Base-by-base conservation (phyloP, 371 early-diverging fungal species). In the Sporodiniella umbellata region DNA sequence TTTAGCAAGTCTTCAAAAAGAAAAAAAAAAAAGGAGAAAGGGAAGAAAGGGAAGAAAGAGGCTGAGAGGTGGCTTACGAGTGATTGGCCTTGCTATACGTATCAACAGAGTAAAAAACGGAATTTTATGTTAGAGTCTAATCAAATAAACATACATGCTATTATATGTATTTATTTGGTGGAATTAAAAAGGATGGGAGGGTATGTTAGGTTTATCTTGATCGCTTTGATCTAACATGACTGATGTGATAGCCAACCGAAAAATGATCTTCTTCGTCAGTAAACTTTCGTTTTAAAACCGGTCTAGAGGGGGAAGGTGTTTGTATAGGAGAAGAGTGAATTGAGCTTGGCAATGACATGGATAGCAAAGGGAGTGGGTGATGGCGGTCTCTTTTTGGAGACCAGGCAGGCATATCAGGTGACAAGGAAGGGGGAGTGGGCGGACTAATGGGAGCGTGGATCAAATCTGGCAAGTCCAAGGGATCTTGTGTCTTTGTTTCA, bases 271-370 rank as follows among this genome's bases (percentile, higher is more conserved):
- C 28, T 0, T 39, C 39, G 3, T 42, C 26, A 11, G 45, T 39
- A 10, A 26, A 39, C 24, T 56, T 56, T 33, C 56, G 43, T 22
- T 56, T 56, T 44, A 31, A 43, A 45, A 47, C 56, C 40, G 45
- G 50, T 31, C 64, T 54, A 26, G 66, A 50, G 25, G 73, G 73
- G 19, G 73, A 69, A 42, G 74, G 74, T 24, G 74, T 74, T 42
- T 70, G 68, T 55, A 67, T 58, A 30, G 74, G 74, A 17, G 74
- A 70, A 6, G 74, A 74, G 21, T 56, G 52, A 35, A 45, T 70
- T 1, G 74, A 74, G 23, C 68, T 70, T 18, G 74, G 70, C 25
- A 74, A 45, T 7, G 74, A 73, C 24, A 64, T 38, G n/a, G 64
- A 58, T 7, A 65, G 43, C 12, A 64, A 58, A 23, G 68, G 68